A percentile compares a stretch with the other conserved stretches of the same genome.
These are phyloP conservation scores for Hyphopichia burtonii DNA, from an alignment of 1,139 yeast species.

Conservation along the genomic window DNA sequence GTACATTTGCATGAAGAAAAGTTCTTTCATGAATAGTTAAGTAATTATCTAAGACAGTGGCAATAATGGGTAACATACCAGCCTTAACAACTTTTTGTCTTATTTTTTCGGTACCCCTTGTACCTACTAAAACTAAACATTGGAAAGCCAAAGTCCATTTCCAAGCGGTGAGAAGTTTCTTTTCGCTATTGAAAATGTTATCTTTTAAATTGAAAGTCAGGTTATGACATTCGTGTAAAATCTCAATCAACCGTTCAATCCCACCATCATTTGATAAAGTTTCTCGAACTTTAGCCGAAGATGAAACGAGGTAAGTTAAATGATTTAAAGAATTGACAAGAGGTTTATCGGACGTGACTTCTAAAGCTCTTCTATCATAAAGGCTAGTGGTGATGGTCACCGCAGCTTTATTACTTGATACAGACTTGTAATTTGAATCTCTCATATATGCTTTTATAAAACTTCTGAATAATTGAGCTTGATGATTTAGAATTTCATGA, in stretches of 20 bases:
- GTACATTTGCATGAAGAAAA: slow-evolving; percentile 29
- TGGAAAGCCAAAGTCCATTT: slow-evolving; percentile 96
- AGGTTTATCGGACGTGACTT: slow-evolving; percentile 86
- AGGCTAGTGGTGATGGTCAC: slow-evolving; percentile 84
- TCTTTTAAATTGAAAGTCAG: slow-evolving; percentile 31
- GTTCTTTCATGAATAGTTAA: slow-evolving; percentile 45
- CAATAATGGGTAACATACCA: slow-evolving; percentile 85
- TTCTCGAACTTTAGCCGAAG: slow-evolving; percentile 87
- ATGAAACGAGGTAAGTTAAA: slow-evolving; percentile 80
- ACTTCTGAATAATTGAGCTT: too few species aligned
- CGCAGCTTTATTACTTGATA: slow-evolving; percentile 81
- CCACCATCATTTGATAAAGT: slow-evolving; percentile 91
- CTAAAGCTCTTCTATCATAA: slow-evolving; percentile 90
- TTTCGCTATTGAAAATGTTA: slow-evolving; percentile 44
- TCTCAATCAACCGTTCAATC: slow-evolving; percentile 80
- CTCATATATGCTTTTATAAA: too few species aligned
- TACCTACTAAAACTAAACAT: slow-evolving; percentile 85
- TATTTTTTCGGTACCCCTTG: slow-evolving; percentile 86
- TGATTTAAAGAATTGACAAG: slow-evolving; percentile 89
- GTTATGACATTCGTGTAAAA: slow-evolving; percentile 74
- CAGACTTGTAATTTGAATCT: slow-evolving; percentile 82
- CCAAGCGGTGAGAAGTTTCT: slow-evolving; percentile 74
- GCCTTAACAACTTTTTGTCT: slow-evolving; percentile 87
- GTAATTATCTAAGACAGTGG: slow-evolving; percentile 89
- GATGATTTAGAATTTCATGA: neutral